Evolutionary conservation across 1,139 yeast species (phyloP).

Genomic region (Taphrina deformans): DNA sequence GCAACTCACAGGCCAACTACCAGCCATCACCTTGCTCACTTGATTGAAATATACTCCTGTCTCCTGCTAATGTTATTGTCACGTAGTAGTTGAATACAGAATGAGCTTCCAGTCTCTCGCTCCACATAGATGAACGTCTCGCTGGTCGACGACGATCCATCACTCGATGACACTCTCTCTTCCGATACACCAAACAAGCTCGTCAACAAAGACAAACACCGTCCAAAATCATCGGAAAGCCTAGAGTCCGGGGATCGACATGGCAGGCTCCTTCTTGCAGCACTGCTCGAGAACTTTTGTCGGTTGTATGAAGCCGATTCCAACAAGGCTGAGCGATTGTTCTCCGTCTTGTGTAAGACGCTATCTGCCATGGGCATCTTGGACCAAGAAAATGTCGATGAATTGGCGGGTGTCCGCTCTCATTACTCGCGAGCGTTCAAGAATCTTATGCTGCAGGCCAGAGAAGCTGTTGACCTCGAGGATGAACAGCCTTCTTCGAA

Average conservation of each 20-base stretch:
- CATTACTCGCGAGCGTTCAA: slow-evolving; percentile 28
- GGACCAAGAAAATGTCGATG: slow-evolving; percentile 33
- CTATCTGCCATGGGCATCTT: slow-evolving; percentile 30
- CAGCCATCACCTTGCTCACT: too few relatives aligned
- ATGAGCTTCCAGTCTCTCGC: neutral
- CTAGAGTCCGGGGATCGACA: slow-evolving; percentile 15
- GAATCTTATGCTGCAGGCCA: slow-evolving; percentile 26
- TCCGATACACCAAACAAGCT: neutral
- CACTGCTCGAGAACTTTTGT: slow-evolving; percentile 34
- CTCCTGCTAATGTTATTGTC: too few relatives aligned
- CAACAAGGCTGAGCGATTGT: slow-evolving; percentile 22
- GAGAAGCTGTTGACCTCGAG: slow-evolving; percentile 17
- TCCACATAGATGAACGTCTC: slow-evolving; percentile 8
- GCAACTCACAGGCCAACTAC: neutral
- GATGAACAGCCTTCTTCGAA: neutral
- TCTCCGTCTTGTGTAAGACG: slow-evolving; percentile 25
- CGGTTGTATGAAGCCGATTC: slow-evolving; percentile 33
- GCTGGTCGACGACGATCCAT: slow-evolving; percentile 9
- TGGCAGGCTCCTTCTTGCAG: slow-evolving; percentile 33
- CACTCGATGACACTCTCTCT: neutral
- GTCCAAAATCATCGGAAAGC: neutral
- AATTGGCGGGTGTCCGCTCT: slow-evolving; percentile 26
- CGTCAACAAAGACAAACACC: neutral
- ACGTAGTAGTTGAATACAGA: too few relatives aligned
- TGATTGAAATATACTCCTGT: too few relatives aligned